Evolutionary conservation across 108 stramenopile genomes (phyloP), one percentile per base, ranked within the genome.

Genomic region (Mayamaea pseudoterrestris): DNA sequence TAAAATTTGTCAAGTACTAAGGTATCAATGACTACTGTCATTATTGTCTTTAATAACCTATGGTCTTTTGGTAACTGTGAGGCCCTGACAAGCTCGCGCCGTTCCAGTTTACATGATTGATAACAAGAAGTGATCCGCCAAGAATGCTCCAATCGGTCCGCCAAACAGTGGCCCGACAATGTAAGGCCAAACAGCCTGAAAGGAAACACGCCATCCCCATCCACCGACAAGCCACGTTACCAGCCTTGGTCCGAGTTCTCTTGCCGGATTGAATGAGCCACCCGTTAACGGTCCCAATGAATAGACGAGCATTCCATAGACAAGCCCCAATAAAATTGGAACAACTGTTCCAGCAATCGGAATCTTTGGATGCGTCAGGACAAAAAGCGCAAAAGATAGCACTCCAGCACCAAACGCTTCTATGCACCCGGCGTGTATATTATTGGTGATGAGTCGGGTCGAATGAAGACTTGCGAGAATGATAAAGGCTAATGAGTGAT

Each of bases 261-360:
- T 35, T 21, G 57, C 63, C 8, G 63, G 63, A 58, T 65, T 65
- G 58, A 51, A 58, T 27, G 51, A 41, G 5, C 51, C 61, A 32
- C 53, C 51, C 20, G 53, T 63, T 6, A 63, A 23, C 7, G 61
- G 53, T 6, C 27, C 55, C 12, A 57, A 31, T 30, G 44, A 25
- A 13, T 45, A 27, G 30, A 63, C 22, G 30, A 50, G n/a, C 2
- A n/a, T 12, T 0, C 2, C 30, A 1, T 53, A 26, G 20, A 30
- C 35, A 12, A 25, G 29, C 1, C 61, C 61, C 27, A 63, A 36
- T 12, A 54, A 11, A 9, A 24, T 20, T 12, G 61, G 53, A 30
- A 54, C 51, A 22, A 34, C 18, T 6, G 48, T 32, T 9, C 32
- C 32, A 9, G 32, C 11, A 11, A 34, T 11, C 6, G 48, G 16